Conservation (phyloP, 208 protist species). For the Trypanosoma conorhini region DNA sequence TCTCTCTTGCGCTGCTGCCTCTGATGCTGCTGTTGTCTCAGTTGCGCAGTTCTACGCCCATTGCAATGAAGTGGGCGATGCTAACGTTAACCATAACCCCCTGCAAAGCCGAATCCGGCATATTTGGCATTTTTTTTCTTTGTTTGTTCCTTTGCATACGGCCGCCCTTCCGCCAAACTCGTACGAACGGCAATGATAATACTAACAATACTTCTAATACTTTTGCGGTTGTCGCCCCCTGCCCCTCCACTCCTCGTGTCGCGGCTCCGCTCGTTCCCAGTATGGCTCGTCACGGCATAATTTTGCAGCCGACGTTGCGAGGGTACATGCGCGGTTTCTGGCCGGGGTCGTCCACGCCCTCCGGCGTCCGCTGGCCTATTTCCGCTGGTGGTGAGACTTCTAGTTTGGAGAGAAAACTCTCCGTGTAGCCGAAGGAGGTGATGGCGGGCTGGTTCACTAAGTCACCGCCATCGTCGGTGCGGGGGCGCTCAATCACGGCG, state of each 20-base stretch:
- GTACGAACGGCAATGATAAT: no score
- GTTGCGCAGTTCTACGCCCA: not conserved
- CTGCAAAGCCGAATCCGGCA: not conserved
- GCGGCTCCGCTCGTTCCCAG: not conserved
- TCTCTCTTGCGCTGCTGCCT: no score
- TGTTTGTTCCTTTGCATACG: not conserved
- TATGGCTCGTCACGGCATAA: constrained; percentile 67
- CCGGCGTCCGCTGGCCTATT: constrained; percentile 78
- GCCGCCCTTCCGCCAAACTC: not conserved
- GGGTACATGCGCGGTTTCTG: constrained; percentile 87
- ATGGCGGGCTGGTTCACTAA: constrained; percentile 86
- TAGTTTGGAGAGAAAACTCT: constrained; percentile 87
- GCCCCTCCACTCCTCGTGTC: not conserved
- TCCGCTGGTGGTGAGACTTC: constrained; percentile 81
- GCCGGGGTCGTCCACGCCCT: constrained; percentile 89
- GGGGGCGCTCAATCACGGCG: constrained; percentile 81
- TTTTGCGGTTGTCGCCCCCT: not conserved
- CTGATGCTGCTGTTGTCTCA: not conserved
- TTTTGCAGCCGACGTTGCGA: constrained; percentile 83
- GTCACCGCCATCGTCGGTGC: constrained; percentile 87
- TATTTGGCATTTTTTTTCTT: not conserved
- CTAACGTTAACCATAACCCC: not conserved
- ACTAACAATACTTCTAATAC: not conserved
- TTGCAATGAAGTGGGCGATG: not conserved
- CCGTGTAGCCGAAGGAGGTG: constrained; percentile 87